Percentiles rank a stretch among this genome's conserved stretches.
These are phyloP conservation scores for Geranium rotundifolium DNA, from an alignment of 345 rosid genomes.

Conservation along the genomic window DNA sequence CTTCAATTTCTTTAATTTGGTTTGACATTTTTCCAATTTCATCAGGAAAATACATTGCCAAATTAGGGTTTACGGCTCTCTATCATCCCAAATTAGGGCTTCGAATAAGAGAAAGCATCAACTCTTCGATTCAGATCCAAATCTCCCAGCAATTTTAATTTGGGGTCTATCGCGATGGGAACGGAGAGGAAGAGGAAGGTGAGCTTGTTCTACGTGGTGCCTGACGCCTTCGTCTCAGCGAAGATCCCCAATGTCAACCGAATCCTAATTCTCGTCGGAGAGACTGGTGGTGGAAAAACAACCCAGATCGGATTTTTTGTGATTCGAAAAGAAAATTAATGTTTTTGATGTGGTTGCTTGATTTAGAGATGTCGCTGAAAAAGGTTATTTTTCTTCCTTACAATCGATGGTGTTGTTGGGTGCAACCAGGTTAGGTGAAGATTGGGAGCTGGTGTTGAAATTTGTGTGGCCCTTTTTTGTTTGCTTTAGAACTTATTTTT, in stretches of 20 bases:
- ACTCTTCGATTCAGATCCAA: background rate
- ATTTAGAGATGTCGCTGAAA: no score
- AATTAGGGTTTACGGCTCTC: slow-evolving; percentile 10
- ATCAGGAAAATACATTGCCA: no score
- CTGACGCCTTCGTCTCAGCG: slow-evolving; percentile 42
- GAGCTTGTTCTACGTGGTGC: slow-evolving; percentile 86
- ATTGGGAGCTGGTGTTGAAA: no score
- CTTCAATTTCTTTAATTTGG: no score
- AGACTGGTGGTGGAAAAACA: slow-evolving; percentile 95
- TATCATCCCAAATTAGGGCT: background rate
- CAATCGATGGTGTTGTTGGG: background rate
- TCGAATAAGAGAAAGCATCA: no score
- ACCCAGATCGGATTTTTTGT: slow-evolving; percentile 69
- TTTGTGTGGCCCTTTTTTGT: no score
- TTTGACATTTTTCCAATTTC: no score
- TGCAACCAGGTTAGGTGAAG: no score
- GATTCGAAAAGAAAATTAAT: background rate
- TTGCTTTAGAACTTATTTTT: no score
- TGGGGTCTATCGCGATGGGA: slow-evolving; percentile 30
- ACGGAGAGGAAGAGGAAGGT: slow-evolving; percentile 92
- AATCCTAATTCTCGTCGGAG: slow-evolving; percentile 76
- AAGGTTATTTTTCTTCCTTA: no score
- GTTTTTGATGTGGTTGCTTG: background rate
- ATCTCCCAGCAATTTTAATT: no score
- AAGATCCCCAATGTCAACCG: slow-evolving; percentile 40